These are phyloP conservation scores for Erigeron canadensis DNA, from an alignment of 129 eudicot species.

Conservation along the genomic window DNA sequence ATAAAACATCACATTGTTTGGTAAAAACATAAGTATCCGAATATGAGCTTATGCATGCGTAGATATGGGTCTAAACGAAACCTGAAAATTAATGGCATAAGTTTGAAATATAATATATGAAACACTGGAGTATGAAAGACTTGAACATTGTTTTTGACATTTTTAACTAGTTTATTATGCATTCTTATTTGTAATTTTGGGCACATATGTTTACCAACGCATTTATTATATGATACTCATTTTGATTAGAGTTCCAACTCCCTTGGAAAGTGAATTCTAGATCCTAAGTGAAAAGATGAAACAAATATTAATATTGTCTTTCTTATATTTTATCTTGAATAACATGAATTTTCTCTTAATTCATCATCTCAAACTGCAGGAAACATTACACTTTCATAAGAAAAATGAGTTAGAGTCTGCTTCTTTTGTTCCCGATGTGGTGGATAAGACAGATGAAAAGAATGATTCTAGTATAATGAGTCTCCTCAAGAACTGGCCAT, in stretches of 20 bases:
- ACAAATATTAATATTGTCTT: not conserved
- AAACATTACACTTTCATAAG: constrained; percentile 72
- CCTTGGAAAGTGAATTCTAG: not conserved
- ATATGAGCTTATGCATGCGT: not conserved
- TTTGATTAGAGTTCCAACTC: no score
- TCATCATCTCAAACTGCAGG: constrained; percentile 41
- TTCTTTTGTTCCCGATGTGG: constrained; percentile 20
- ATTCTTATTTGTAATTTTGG: not conserved
- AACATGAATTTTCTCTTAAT: not conserved
- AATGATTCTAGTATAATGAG: constrained; percentile 31
- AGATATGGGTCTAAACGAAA: not conserved
- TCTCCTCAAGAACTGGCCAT: constrained; percentile 82
- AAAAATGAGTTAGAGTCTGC: constrained; percentile 60
- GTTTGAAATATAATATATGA: not conserved
- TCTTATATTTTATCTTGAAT: not conserved
- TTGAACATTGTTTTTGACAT: not conserved
- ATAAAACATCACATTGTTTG: not conserved
- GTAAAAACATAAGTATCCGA: not conserved
- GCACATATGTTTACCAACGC: not conserved
- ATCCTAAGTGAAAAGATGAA: not conserved
- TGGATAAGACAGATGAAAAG: constrained; percentile 15
- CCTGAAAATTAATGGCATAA: not conserved
- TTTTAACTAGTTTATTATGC: not conserved
- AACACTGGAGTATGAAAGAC: not conserved
- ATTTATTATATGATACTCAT: not conserved